Evolutionary conservation across 768 basidiomycete species (phyloP).

Genomic region (Boletus subcaerulescens): DNA sequence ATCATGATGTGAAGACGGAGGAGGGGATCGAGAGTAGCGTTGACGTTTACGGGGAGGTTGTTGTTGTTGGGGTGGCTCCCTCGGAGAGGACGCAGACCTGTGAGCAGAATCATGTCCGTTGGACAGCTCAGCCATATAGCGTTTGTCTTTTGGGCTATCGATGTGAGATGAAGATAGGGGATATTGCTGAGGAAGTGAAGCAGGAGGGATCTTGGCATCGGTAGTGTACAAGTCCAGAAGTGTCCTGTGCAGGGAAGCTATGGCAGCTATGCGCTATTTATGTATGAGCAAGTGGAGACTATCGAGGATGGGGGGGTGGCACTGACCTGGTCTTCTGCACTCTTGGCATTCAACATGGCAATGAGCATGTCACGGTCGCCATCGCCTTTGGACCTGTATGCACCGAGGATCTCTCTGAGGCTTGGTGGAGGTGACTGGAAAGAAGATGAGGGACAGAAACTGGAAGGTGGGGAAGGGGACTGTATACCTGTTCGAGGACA

Average conservation of each 20-base stretch:
- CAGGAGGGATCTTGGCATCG: conserved; percentile 32
- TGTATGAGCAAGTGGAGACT: conserved; percentile 4
- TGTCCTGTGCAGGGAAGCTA: conserved; percentile 66
- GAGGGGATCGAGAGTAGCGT: conserved; percentile 59
- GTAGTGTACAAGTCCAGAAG: conserved; percentile 56
- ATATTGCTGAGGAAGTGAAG: conserved; percentile 29
- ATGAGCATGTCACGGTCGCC: conserved; percentile 91
- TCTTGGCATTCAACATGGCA: conserved; percentile 88
- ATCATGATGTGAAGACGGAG: conserved; percentile 37
- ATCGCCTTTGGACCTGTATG: conserved; percentile 82
- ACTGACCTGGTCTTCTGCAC: conserved; percentile 87
- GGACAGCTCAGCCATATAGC: conserved; percentile 13
- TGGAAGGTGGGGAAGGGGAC: not conserved
- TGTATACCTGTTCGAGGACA: conserved; percentile 43
- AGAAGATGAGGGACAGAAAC: not conserved
- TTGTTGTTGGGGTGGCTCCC: conserved; percentile 33
- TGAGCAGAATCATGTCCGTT: conserved; percentile 15
- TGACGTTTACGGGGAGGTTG: conserved; percentile 60
- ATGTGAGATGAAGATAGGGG: conserved; percentile 38
- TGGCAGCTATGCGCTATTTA: conserved; percentile 63
- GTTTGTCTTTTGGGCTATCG: conserved; percentile 20
- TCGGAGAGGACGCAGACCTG: conserved; percentile 9
- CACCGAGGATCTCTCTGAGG: conserved; percentile 81
- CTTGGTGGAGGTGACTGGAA: conserved; percentile 71
- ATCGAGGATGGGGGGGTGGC: conserved; percentile 2